Percentiles rank a stretch among this genome's conserved stretches.
phyloP scores from a whole-genome alignment of 176 grass and related monocot genomes.

The Carex myosuroides region DNA sequence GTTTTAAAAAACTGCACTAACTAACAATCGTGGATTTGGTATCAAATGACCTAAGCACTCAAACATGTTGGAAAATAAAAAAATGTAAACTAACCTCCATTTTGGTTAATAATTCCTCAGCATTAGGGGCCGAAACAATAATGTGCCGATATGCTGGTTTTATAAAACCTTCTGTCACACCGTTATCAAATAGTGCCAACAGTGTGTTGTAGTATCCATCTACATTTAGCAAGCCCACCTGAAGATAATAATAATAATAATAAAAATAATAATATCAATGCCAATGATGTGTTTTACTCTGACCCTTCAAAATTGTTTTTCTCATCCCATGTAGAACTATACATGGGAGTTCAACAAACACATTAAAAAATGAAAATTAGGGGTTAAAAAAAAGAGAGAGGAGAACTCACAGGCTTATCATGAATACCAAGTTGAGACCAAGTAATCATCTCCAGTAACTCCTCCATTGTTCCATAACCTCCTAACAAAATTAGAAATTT shows the following conservation, averaged over 20 bases:
- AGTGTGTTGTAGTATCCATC: constrained; percentile 97
- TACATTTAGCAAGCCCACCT: constrained; percentile 91
- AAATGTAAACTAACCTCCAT: constrained; percentile 64
- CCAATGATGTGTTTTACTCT: background rate
- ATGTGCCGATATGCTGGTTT: constrained; percentile 70
- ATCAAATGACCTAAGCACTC: background rate
- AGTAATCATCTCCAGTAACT: constrained; percentile 96
- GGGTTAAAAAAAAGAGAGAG: background rate
- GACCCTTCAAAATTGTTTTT: too few relatives aligned
- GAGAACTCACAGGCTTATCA: constrained; percentile 69
- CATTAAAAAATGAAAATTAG: background rate
- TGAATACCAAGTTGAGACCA: constrained; percentile 98
- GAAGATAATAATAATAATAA: constrained; percentile 8
- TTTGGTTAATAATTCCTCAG: constrained; percentile 63
- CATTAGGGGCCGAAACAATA: constrained; percentile 69
- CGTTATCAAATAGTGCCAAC: constrained; percentile 83
- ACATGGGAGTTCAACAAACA: background rate
- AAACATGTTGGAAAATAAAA: background rate
- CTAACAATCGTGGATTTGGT: constrained; percentile 3
- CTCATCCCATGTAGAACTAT: too few relatives aligned
- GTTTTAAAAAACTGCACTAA: background rate
- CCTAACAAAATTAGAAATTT: constrained; percentile 38
- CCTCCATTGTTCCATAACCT: constrained; percentile 98
- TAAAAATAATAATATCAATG: constrained; percentile 25
- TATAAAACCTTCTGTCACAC: constrained; percentile 80